Conservation (phyloP, 176 grass and related monocot species). For the Avena eriantha region DNA sequence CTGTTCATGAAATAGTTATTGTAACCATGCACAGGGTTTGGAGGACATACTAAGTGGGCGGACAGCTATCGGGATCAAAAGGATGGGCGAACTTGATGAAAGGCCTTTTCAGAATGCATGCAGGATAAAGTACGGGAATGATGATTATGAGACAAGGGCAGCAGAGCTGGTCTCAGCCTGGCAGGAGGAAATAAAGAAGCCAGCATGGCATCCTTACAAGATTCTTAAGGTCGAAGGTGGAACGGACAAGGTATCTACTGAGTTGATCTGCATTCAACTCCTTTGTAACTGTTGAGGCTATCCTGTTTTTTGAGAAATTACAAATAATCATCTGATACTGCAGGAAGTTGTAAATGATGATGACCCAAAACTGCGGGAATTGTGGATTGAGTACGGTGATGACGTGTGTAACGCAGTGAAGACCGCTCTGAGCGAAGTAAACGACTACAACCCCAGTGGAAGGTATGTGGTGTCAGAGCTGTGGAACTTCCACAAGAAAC, state of each 20-base stretch:
- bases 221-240: conserved; percentile 55
- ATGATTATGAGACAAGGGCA: conserved; percentile 57
- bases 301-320: conserved; percentile 13
- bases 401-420: conserved; percentile 88
- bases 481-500: conserved; percentile 74
- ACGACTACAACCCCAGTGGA: conserved; percentile 82
- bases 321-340: not conserved
- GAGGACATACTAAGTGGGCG: conserved; percentile 64
- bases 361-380: conserved; percentile 59
- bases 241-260: conserved; percentile 56
- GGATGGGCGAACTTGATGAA: conserved; percentile 86
- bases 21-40: conserved; percentile 60
- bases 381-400: conserved; percentile 76
- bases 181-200: conserved; percentile 95
- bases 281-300: not conserved
- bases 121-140: conserved; percentile 52
- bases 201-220: conserved; percentile 95
- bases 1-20: conserved; percentile 23
- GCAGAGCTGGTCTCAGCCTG: conserved; percentile 60
- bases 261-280: not conserved
- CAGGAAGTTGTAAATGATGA: conserved; percentile 82
- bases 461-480: conserved; percentile 70
- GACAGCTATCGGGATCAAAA: conserved; percentile 81
- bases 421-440: conserved; percentile 67
- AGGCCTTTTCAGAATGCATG: conserved; percentile 75